Base-by-base conservation (phyloP, 306 rosid genomes). In the Acacia confusa region DNA sequence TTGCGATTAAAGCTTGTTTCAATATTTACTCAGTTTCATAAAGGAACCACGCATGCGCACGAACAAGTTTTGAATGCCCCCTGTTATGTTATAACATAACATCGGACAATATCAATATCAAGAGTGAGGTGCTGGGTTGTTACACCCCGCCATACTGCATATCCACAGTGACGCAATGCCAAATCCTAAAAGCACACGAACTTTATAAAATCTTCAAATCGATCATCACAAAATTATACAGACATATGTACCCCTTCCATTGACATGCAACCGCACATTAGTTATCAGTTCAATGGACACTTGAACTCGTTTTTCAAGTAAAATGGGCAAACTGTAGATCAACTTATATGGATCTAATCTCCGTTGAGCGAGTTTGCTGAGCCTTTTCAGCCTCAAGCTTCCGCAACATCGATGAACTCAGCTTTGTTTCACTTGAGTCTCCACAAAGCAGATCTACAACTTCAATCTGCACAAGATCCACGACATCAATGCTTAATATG, bases 401-500 rank as follows among this genome's bases (percentile, higher is more conserved):
- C 75, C 99, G 83, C 55, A 95, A 81, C 48, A 86, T 80, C 0
- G 99, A 81, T 10, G 98, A 95, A 85, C 99, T 95, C 79, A 95
- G 85, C 85, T 95, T 95, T 15, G 27, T 85, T 52, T 84, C 98
- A 70, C 96, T 78, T 38, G 88, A 86, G 11, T 81, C 97, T 77
- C 68, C 96, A 50, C 92, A 82, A 64, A 93, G 81, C 81, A 95
- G 84, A 84, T 95, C 93, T 47, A 92, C 98, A 66, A 95, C 98
- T 92, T 95, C 99, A 86, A 95, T 85, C 99, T 95, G 94, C 94
- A 85, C 2, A 67, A 82, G 40, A 86, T 78, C 15, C 85, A 77
- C 15, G 5, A 60, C 67, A 60, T 67, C 40, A 60, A 64, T 65
- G 77, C 41, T 55, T 44, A 69, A 43, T 48, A 44, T 60, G 45